Evolutionary conservation across 441 rosid species (phyloP), one percentile per base, ranked within the genome.

Genomic region (Eruca vesicaria): DNA sequence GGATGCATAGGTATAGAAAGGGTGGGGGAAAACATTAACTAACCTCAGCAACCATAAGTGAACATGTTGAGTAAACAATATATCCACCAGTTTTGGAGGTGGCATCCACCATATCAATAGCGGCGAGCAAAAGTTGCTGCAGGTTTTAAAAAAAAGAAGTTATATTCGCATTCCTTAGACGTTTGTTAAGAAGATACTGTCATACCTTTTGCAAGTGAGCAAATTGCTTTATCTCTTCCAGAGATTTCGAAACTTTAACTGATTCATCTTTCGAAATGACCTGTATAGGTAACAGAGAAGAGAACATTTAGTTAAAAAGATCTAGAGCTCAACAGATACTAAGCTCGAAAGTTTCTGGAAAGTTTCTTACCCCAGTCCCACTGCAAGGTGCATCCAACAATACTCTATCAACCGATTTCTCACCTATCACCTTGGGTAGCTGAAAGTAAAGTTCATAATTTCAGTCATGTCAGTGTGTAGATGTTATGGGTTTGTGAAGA

Each of bases 301-400:
- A 23, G 9, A 8, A 50, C 38, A 69, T 28, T 56, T 69, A 69
- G 64, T 69, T 69, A 57, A 2, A 18, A 58, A 11, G 9, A 57
- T 16, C 43, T 16, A 38, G 29, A 41, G 66, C 28, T 58, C 38
- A 43, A 43, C 19, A 69, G 16, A 60, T 66, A 57, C 45, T 16
- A 26, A 21, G 18, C 35, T 16, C 23, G 18, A 4, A 23, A 63
- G 18, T 65, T 57, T 50, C 35, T 16, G 18, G 18, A 4, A 23
- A 63, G 18, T 65, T 57, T 50, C 91, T 83, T 84, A 96, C 99
- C 86, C 99, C 99, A 58, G 97, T 96, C 45, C 98, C 99, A 79
- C 98, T 93, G 78, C 99, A 96, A 60, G 99, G 99, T 52, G 98
- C 97, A 89, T 96, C 99, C 74, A 96, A 80, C 90, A 96, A 73